A percentile compares a stretch with the other conserved stretches of the same genome.
Evolutionary conservation across 768 basidiomycete genomes (phyloP).

Genomic region (Pluteus cervinus): DNA sequence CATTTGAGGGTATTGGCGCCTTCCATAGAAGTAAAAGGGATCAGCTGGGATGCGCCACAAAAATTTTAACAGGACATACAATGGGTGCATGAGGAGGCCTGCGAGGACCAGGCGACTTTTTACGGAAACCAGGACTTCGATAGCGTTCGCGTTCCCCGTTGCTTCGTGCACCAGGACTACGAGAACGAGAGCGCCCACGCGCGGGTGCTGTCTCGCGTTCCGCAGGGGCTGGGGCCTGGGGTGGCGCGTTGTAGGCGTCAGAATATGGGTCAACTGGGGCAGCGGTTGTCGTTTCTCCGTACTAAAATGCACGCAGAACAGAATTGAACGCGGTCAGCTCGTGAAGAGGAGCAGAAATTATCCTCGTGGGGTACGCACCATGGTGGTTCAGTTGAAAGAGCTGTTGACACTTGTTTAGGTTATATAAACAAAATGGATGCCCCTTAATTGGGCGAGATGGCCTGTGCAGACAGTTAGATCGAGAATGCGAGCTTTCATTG

Average conservation of each 20-base stretch:
- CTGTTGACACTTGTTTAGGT: constrained; percentile 40
- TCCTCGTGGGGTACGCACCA: constrained; percentile 69
- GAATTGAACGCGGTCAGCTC: constrained; percentile 7
- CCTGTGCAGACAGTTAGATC: no score
- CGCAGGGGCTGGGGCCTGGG: constrained; percentile 40
- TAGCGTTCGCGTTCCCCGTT: constrained; percentile 40
- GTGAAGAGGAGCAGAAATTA: constrained; percentile 4
- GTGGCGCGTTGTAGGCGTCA: constrained; percentile 72
- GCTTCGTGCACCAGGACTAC: constrained; percentile 53
- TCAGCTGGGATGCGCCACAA: constrained; percentile 11
- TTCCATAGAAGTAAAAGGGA: constrained; percentile 39
- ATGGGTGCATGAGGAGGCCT: constrained; percentile 68
- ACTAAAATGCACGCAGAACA: constrained; percentile 31
- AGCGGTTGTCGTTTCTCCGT: constrained; percentile 53
- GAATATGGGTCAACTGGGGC: constrained; percentile 73
- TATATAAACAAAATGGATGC: no score
- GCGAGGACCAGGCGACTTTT: constrained; percentile 54
- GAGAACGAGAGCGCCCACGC: constrained; percentile 71
- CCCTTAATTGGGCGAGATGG: no score
- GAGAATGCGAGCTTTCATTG: no score
- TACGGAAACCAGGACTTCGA: constrained; percentile 52
- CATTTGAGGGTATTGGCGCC: constrained; percentile 83
- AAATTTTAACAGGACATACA: constrained; percentile 37
- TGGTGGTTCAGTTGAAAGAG: constrained; percentile 55
- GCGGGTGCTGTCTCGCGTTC: constrained; percentile 50